phyloP scores from a whole-genome alignment of 306 rosid genomes.

The Lagenaria siceraria region DNA sequence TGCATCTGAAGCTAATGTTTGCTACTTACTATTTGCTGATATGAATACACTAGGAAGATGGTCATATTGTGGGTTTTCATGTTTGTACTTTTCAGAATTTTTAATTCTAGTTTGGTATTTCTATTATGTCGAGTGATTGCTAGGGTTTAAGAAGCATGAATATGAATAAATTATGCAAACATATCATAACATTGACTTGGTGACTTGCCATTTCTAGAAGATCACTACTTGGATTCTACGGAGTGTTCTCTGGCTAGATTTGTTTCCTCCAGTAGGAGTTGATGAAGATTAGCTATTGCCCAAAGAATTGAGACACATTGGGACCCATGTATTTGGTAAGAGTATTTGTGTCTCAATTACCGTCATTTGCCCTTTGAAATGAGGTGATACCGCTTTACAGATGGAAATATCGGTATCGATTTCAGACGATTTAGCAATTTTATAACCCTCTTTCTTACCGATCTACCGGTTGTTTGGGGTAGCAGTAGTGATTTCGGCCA shows the following conservation, averaged over 20 bases:
- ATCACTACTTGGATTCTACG: neutral
- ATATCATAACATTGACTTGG: neutral
- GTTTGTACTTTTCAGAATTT: neutral
- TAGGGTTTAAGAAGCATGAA: neutral
- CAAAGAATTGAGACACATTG: neutral
- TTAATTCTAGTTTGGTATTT: neutral
- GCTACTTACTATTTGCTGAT: neutral
- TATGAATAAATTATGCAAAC: neutral
- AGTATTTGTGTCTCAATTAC: too few relatives aligned
- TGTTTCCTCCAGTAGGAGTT: neutral
- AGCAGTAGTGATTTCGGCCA: too few relatives aligned
- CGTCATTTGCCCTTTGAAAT: too few relatives aligned
- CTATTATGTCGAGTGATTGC: neutral
- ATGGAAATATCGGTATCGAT: too few relatives aligned
- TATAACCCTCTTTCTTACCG: too few relatives aligned
- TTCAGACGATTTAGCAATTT: too few relatives aligned
- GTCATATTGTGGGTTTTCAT: neutral
- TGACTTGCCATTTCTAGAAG: neutral
- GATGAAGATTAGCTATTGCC: neutral
- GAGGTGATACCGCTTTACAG: too few relatives aligned
- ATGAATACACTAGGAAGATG: neutral
- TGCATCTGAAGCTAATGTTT: neutral
- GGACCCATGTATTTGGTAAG: too few relatives aligned
- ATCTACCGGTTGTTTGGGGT: too few relatives aligned
- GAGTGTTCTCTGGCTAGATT: neutral